Percentiles rank a stretch among this genome's conserved stretches.
phyloP scores from a whole-genome alignment of 371 early-diverging fungal species.

The Mortierella sp. region DNA sequence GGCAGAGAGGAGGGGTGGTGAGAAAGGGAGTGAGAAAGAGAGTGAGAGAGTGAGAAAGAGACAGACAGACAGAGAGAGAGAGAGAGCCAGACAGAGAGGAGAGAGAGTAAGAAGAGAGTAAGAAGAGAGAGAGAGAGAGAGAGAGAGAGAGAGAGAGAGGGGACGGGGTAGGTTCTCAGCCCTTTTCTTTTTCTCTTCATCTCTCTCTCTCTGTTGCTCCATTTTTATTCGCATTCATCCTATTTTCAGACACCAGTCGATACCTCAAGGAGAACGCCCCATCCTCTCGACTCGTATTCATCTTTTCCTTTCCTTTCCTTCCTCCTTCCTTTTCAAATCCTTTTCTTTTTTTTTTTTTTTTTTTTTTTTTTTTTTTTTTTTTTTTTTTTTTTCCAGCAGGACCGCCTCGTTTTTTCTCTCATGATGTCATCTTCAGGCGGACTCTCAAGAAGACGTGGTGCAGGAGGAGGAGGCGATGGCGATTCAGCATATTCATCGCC shows the following conservation, averaged over 20 bases:
- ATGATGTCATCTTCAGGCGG: slow-evolving; percentile 14
- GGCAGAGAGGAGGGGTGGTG: neutral
- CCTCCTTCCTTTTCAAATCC: neutral
- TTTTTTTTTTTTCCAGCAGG: neutral
- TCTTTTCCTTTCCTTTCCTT: neutral
- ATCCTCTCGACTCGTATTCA: neutral
- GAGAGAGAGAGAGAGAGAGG: neutral
- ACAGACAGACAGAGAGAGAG: too few species aligned
- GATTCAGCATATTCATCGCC: slow-evolving; percentile 11
- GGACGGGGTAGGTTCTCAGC: too few species aligned
- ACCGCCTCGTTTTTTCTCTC: neutral
- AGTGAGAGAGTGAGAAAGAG: too few species aligned
- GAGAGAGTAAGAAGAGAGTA: too few species aligned
- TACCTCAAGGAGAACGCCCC: neutral
- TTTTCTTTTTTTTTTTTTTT: neutral
- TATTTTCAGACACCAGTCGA: too few species aligned
- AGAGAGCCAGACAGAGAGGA: too few species aligned
- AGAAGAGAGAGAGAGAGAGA: neutral
- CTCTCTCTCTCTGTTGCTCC: neutral
- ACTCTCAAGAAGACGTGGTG: slow-evolving; percentile 8
- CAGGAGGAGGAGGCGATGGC: neutral
- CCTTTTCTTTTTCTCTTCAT: neutral
- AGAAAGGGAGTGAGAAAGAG: too few species aligned
- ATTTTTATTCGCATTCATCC: too few species aligned
- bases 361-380: neutral